Evolutionary conservation across 2,329 filamentous ascomycete genomes (phyloP), one percentile per base, ranked within the genome.

Genomic region (Exophiala sp.): DNA sequence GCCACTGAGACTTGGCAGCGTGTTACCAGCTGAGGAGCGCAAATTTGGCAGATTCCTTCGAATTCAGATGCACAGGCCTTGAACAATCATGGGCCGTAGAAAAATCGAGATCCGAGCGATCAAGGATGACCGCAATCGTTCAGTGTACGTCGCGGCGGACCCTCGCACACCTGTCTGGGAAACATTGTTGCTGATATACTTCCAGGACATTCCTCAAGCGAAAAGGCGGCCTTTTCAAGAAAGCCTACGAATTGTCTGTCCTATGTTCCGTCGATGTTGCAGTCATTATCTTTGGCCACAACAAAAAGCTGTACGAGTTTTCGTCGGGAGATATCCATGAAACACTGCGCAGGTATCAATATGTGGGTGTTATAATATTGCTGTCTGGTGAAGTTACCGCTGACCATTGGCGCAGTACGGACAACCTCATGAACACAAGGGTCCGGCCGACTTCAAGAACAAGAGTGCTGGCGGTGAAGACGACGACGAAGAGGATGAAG

Each of bases 91-190:
- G 93, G 93, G 93, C 70, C 85, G 93, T 71, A 83, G 93, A 79
- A 98, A 98, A 82, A 98, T 98, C 68, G 93, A 97, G 76, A 97
- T 98, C 78, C 96, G 96, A 74, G 88, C 91, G 62, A 97, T 97
- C 78, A 96, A 95, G 73, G 90, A 96, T 82, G 90, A 96, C 72
- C 83, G 90, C 65, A 96, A 96, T 68, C 88, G 90, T 68, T 95
- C 90, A 64, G 90, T 96, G 90, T 96, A 88, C 71, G 88, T 76
- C 7, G n/a, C 9, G 7, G 24, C 24, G 32, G 48, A 45, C 37
- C 23, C 47, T 18, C 18, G 11, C 29, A 40, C 44, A 43, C 29
- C n/a, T n/a, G n/a, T 42, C 13, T 22, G 21, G 38, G 47, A 22
- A 40, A 29, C 39, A 19, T 6, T 24, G 38, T 11, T 24, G 41